Conservation (phyloP, 805 yeast species). For the Kazachstania viticola region DNA sequence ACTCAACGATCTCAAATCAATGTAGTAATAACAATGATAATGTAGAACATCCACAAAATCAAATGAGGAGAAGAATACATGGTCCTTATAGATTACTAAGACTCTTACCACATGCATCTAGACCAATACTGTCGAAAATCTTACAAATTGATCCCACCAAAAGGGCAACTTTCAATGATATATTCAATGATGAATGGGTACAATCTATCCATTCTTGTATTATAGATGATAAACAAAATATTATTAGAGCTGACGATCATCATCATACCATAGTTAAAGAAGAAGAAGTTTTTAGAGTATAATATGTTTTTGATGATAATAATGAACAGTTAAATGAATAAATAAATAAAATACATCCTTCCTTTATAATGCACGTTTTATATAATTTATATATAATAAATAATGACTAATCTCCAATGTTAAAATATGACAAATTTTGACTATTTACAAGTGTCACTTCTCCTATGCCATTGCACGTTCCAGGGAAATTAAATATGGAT, state of each 20-base stretch:
- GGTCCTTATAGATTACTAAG: constrained; percentile 80
- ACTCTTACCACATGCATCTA: constrained; percentile 69
- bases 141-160: constrained; percentile 45
- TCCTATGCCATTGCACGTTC: constrained; percentile 7
- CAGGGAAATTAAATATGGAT: constrained; percentile 16
- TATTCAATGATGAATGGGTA: constrained; percentile 64
- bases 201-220: constrained; percentile 52
- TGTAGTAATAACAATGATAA: constrained; percentile 4
- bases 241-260: constrained; percentile 37
- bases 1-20: constrained; percentile 7
- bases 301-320: neutral
- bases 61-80: constrained; percentile 47
- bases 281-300: constrained; percentile 34
- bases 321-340: neutral
- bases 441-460: neutral
- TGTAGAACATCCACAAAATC: constrained; percentile 4
- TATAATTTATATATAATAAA: neutral
- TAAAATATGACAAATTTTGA: constrained; percentile 1
- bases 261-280: constrained; percentile 38
- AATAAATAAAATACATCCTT: neutral
- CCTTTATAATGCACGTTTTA: neutral
- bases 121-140: constrained; percentile 64
- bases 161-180: constrained; percentile 58
- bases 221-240: constrained; percentile 28
- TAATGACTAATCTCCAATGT: neutral